These are phyloP conservation scores for Tuctoria greenei DNA, from an alignment of 176 grass and related monocot species.

Conservation along the genomic window DNA sequence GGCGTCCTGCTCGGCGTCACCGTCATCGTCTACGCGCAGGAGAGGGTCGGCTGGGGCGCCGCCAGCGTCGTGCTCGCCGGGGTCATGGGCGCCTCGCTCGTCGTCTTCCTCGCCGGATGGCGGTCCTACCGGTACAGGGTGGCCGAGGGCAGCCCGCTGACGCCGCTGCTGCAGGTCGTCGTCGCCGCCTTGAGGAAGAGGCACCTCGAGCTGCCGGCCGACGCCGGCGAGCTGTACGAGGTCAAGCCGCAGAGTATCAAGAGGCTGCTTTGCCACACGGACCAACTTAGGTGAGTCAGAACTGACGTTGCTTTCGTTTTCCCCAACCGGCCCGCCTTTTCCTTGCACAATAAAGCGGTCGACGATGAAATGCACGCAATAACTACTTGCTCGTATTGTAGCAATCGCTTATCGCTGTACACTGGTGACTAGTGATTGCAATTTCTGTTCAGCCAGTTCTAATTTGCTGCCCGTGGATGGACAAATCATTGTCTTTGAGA, in stretches of 20 bases:
- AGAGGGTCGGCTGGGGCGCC: constrained; percentile 55
- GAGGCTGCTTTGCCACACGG: constrained; percentile 56
- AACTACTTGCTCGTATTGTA: neutral
- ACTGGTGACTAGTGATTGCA: constrained; percentile 2
- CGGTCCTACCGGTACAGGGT: constrained; percentile 57
- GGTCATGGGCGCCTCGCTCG: constrained; percentile 53
- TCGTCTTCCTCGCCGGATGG: constrained; percentile 56
- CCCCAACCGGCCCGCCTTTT: neutral
- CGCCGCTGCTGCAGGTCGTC: constrained; percentile 55
- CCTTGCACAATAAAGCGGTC: neutral
- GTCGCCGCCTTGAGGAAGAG: constrained; percentile 62
- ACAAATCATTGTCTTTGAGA: neutral
- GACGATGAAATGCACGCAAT: neutral
- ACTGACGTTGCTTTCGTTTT: neutral
- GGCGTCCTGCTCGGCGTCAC: constrained; percentile 70
- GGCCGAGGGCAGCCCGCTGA: constrained; percentile 56
- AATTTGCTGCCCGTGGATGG: neutral
- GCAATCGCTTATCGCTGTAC: neutral
- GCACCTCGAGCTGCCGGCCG: constrained; percentile 38
- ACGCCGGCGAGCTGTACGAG: constrained; percentile 57
- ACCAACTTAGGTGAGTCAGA: constrained; percentile 42
- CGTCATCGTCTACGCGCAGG: constrained; percentile 52
- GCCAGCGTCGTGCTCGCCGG: constrained; percentile 53
- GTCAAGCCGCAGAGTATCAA: constrained; percentile 28
- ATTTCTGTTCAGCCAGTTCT: neutral